Evolutionary conservation across 805 yeast genomes (phyloP), one percentile per base, ranked within the genome.

Genomic region (Isabelozyma pseudorhagii): DNA sequence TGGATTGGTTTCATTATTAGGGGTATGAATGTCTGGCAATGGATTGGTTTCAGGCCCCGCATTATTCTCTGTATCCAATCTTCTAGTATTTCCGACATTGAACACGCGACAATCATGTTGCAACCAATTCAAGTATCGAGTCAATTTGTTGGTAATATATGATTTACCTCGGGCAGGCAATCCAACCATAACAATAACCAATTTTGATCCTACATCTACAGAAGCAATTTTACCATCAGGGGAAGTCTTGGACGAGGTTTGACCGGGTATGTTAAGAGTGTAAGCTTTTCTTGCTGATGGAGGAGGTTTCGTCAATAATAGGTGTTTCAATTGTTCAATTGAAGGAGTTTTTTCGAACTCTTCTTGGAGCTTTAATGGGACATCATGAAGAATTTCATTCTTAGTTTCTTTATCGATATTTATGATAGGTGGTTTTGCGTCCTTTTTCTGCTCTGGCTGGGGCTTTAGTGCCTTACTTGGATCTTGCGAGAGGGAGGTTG

Each of bases 131-230:
- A 93, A 74, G 68, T 89, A 94, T 52, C 98, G 72, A 1, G 96
- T 88, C 44, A 93, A 75, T 64, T 94, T 93, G 67, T 91, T 93
- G 46, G 97, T 90, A 54, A 93, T 83, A 64, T 92, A 94, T 1
- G 96, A 87, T 66, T 93, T 93, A 3, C 99, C 99, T 48, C 97
- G 76, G 0, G 97, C 97, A 0, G 98, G 98, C 34, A 87, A 69
- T 0, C 99, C 99, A 13, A 93, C 97, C 98, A 93, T 93, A 15
- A 94, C 96, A 51, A 93, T 89, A 13, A 93, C 96, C 47, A 93
- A 77, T 62, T 90, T 87, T 11, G 91, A 82, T 1, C 90, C 93
- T 4, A 87, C 84, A 61, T 90, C 97, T 56, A 58, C 76, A 21
- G 79, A 73, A 1, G 83, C 82, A 34, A 82, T 81, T 31, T 74